These are phyloP conservation scores for Acanthamoeba healyi DNA, from an alignment of 208 protist genomes.

Conservation along the genomic window DNA sequence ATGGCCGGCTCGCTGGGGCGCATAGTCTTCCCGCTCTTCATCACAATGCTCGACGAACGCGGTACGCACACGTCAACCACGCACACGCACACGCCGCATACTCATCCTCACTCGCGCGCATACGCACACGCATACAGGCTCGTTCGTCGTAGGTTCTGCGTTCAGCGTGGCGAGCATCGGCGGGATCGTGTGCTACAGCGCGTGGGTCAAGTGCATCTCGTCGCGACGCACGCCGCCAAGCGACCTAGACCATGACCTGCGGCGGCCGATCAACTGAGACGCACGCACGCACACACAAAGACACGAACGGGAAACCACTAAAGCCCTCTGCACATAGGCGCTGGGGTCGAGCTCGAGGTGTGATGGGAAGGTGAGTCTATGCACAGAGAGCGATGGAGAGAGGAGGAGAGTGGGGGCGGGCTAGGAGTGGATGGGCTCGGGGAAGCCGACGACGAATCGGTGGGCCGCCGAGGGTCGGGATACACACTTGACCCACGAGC, in stretches of 20 bases:
- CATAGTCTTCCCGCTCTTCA: slow-evolving; percentile 46
- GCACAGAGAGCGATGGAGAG: background rate
- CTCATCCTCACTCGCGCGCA: no score
- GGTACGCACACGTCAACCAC: no score
- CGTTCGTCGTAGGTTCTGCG: background rate
- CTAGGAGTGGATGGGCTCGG: slow-evolving; percentile 46
- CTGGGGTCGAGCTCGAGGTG: no score
- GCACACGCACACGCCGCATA: no score
- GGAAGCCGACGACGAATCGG: slow-evolving; percentile 38
- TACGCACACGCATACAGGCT: no score
- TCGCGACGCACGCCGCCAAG: no score
- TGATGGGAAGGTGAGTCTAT: no score
- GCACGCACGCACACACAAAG: no score
- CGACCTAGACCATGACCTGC: background rate
- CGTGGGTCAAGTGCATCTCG: slow-evolving; percentile 18
- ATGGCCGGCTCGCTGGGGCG: slow-evolving; percentile 15
- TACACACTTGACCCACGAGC: slow-evolving; percentile 10
- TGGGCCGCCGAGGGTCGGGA: background rate
- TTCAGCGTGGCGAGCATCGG: slow-evolving; percentile 22
- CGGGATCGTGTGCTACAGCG: slow-evolving; percentile 32
- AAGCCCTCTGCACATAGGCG: no score
- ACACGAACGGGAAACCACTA: no score
- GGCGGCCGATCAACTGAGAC: background rate
- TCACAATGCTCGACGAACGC: slow-evolving; percentile 42
- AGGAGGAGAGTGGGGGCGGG: no score